These are phyloP conservation scores for Rutstroemia sydowiana DNA, from an alignment of 2,329 filamentous ascomycete genomes.

Conservation along the genomic window DNA sequence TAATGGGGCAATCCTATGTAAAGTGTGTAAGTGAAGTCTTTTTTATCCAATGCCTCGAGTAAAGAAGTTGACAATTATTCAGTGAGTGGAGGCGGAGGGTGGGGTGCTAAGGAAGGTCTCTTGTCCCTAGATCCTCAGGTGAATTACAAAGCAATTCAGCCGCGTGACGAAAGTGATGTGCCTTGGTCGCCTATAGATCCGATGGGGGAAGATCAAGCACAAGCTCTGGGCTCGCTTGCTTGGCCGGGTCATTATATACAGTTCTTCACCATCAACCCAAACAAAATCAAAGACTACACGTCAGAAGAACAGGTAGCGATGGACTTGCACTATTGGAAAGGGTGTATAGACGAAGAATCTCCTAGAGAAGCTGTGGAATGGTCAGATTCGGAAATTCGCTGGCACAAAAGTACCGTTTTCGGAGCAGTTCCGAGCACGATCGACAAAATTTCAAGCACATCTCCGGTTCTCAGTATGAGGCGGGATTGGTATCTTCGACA, in stretches of 20 bases:
- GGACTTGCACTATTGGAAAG: neutral
- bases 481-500: neutral
- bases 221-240: constrained; percentile 47
- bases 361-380: neutral
- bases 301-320: neutral
- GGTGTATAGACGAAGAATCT: neutral
- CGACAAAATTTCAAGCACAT: too few species aligned
- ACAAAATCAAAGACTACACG: neutral
- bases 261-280: constrained; percentile 46
- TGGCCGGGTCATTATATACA: constrained; percentile 58
- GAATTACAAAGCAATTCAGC: constrained; percentile 40
- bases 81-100: constrained; percentile 77
- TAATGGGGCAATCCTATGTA: constrained; percentile 23
- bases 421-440: constrained; percentile 27
- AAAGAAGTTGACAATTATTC: constrained; percentile 14
- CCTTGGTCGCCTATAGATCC: constrained; percentile 30
- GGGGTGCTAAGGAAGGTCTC: constrained; percentile 73
- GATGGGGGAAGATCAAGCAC: constrained; percentile 27
- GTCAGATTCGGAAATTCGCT: neutral
- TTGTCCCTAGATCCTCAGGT: constrained; percentile 69
- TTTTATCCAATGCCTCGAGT: neutral
- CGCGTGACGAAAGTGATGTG: constrained; percentile 36
- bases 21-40: constrained; percentile 24
- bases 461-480: too few species aligned
- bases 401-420: constrained; percentile 19